A percentile compares a stretch with the other conserved stretches of the same genome.
These are phyloP conservation scores for Centaurea solstitialis DNA, from an alignment of 129 eudicot species.

Conservation along the genomic window DNA sequence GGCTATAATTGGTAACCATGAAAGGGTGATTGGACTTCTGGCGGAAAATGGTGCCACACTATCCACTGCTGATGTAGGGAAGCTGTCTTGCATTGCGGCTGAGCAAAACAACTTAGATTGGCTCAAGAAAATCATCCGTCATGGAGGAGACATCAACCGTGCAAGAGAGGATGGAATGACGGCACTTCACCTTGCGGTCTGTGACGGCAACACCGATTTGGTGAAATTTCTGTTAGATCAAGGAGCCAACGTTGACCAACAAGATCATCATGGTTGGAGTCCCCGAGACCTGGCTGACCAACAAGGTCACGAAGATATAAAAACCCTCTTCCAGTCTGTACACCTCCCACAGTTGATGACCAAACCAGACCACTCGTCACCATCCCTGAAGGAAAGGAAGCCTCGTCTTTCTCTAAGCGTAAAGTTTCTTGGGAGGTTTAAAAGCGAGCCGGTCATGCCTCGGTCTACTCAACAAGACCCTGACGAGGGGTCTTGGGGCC, in stretches of 20 bases:
- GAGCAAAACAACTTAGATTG: constrained; percentile 63
- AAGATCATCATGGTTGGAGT: constrained; percentile 75
- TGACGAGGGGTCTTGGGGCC: constrained; percentile 40
- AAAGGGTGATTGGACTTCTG: constrained; percentile 42
- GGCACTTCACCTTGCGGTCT: constrained; percentile 83
- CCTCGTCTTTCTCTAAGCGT: constrained; percentile 27
- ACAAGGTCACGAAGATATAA: constrained; percentile 90
- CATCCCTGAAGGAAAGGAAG: constrained; percentile 46
- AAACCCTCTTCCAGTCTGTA: constrained; percentile 44
- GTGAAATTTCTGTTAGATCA: constrained; percentile 65
- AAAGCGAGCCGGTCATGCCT: constrained; percentile 67
- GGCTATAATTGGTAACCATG: constrained; percentile 64
- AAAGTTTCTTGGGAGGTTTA: constrained; percentile 62
- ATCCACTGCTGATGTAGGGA: constrained; percentile 63
- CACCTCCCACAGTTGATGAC: constrained; percentile 18
- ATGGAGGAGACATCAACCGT: constrained; percentile 69
- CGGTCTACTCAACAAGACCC: constrained; percentile 32
- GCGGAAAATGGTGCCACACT: constrained; percentile 66
- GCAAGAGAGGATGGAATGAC: constrained; percentile 57
- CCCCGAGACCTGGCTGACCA: constrained; percentile 86
- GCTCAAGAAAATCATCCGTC: constrained; percentile 52
- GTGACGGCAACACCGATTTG: constrained; percentile 74
- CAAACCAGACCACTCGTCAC: constrained; percentile 29
- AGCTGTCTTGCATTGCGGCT: constrained; percentile 72
- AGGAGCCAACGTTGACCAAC: constrained; percentile 58